Conservation (phyloP, 2,329 filamentous ascomycete species). For the Aspergillus sp. region DNA sequence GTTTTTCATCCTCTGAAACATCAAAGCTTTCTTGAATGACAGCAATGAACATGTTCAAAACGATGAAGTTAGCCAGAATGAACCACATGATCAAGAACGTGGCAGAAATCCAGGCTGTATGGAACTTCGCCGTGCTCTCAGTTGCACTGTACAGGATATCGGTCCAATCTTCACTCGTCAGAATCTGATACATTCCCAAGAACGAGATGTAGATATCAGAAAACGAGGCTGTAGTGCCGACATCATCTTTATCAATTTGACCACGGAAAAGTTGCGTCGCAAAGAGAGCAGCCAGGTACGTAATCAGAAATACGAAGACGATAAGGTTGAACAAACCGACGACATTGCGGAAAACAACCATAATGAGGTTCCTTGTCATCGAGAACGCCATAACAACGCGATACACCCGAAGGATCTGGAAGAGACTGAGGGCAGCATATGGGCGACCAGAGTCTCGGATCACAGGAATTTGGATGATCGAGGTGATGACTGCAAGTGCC, state of each 20-base stretch:
- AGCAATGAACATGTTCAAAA: constrained; percentile 99
- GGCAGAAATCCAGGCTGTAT: constrained; percentile 88
- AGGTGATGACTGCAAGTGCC: constrained; percentile 69
- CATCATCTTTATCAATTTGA: constrained; percentile 62
- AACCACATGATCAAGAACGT: constrained; percentile 93
- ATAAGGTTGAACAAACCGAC: constrained; percentile 90
- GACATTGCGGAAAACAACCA: constrained; percentile 81
- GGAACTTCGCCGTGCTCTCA: constrained; percentile 54
- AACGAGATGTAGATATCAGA: constrained; percentile 92
- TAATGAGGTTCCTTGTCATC: constrained; percentile 78
- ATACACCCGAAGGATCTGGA: constrained; percentile 89
- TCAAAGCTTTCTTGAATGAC: constrained; percentile 99
- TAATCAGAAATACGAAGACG: constrained; percentile 92
- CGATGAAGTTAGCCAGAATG: constrained; percentile 87
- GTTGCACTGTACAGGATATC: constrained; percentile 76
- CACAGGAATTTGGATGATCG: constrained; percentile 74
- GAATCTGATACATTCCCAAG: constrained; percentile 92
- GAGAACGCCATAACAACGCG: constrained; percentile 84
- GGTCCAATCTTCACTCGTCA: constrained; percentile 97
- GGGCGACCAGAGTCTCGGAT: constrained; percentile 64
- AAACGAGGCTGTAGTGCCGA: constrained; percentile 63
- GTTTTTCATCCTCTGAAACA: constrained; percentile 96
- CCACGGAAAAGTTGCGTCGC: constrained; percentile 89
- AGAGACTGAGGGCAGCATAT: constrained; percentile 85
- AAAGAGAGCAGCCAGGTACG: constrained; percentile 88